A percentile compares a stretch with the other conserved stretches of the same genome.
These are phyloP conservation scores for Bolboschoenoplectus hybrid DNA, from an alignment of 202 grass and related monocot species.

Conservation along the genomic window DNA sequence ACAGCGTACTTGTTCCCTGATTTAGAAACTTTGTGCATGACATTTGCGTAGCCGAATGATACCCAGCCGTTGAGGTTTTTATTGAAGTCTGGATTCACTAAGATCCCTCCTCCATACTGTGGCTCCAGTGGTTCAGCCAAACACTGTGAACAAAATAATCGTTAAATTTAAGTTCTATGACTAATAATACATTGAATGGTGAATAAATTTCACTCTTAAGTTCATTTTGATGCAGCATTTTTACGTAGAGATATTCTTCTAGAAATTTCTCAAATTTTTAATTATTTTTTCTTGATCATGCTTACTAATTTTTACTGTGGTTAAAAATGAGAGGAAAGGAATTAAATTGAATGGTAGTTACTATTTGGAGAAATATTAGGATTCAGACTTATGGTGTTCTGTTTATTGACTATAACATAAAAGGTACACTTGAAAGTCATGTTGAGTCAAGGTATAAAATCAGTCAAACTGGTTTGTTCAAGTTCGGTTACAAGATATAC, in stretches of 20 bases:
- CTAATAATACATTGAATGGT: background rate
- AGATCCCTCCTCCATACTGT: conserved; percentile 58
- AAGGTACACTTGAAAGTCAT: background rate
- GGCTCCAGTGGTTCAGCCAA: conserved; percentile 51
- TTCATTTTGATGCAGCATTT: no score
- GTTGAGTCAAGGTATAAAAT: conserved; percentile 16
- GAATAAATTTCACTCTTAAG: background rate
- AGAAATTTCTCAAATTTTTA: conserved; percentile 10
- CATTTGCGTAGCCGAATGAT: conserved; percentile 43
- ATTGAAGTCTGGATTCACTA: conserved; percentile 41
- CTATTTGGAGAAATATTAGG: conserved; percentile 9
- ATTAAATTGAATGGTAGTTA: background rate
- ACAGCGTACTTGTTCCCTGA: conserved; percentile 42
- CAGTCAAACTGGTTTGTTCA: conserved; percentile 25
- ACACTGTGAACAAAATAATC: conserved; percentile 42
- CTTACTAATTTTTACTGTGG: background rate
- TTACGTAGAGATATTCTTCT: background rate
- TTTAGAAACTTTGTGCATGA: conserved; percentile 38
- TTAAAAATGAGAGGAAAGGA: background rate
- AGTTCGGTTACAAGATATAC: conserved; percentile 5
- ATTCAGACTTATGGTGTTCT: background rate
- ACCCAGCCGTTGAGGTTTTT: conserved; percentile 53
- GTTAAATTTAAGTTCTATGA: background rate
- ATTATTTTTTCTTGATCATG: background rate
- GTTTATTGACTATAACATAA: conserved; percentile 18